Evolutionary conservation across 441 rosid genomes (phyloP).

Genomic region (Pelargonium fulgidum): DNA sequence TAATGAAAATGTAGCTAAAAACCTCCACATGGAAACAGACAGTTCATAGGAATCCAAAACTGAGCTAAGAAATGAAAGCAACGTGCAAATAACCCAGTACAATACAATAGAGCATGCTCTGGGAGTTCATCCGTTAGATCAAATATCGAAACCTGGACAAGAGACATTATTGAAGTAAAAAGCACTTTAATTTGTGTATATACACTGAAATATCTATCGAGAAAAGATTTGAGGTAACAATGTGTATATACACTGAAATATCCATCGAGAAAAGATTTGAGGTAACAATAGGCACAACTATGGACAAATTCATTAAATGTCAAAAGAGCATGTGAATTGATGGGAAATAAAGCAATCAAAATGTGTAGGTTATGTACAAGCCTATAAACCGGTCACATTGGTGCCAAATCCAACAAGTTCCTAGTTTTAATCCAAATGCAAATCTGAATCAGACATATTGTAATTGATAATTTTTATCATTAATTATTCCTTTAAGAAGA

Average conservation of each 20-base stretch:
- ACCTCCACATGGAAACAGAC: conserved; percentile 4
- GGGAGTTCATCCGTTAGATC: not conserved
- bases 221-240: not conserved
- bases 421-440: too few relatives aligned
- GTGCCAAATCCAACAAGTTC: not conserved
- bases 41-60: not conserved
- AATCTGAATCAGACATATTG: too few relatives aligned
- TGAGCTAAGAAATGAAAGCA: not conserved
- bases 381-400: not conserved
- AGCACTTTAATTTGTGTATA: too few relatives aligned
- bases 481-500: too few relatives aligned
- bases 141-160: not conserved
- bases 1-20: conserved; percentile 13
- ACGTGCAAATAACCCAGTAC: not conserved
- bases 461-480: too few relatives aligned
- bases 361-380: not conserved
- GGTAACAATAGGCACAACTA: not conserved
- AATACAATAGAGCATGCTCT: not conserved
- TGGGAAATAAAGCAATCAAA: not conserved
- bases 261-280: too few relatives aligned
- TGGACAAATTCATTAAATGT: not conserved
- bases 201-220: too few relatives aligned
- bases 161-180: not conserved
- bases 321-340: not conserved
- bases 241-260: too few relatives aligned